Base-by-base conservation (phyloP, 495 filamentous ascomycete species). In the Hypomontagnella submonticulosa region DNA sequence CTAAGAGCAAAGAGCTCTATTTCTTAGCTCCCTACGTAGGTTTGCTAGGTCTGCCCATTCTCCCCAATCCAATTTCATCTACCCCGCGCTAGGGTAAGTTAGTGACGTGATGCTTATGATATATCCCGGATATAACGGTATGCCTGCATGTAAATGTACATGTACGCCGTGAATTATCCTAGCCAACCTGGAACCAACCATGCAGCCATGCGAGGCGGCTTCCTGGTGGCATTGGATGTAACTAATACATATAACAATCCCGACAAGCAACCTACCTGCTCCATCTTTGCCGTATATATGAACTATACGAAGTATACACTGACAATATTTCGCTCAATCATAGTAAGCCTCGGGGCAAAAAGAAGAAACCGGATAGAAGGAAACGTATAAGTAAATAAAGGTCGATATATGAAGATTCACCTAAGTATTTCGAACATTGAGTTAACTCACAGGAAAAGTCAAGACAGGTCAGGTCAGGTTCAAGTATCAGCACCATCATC, bases 61-160 rank as follows among this genome's bases (percentile, higher is more conserved):
- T n/a, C n/a, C n/a, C n/a, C n/a, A n/a, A n/a, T 19, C 38, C 44
- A 40, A 57, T 20, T 41, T 36, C 60, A 58, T 34, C 50, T 64
- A 61, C 66, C 66, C 66, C 66, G 66, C 66, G 66, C 61, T 66
- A 66, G 66, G 61, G 61, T 61, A 61, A 61, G 66, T 56, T 66
- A 66, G 66, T 70, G 66, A 70, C 66, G 66, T 70, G 66, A 70
- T 70, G 66, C 41, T 70, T 62, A 58, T 51, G 48, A 11, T 12
- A 53, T 40, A 12, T 37, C 23, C 23, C 23, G 23, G 23, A 27
- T 27, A 27, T 27, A 27, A 27, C 23, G 23, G 16, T 59, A 38
- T 50, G 32, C 33, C 16, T 55, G 42, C 23, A 33, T 56, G 33
- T 18, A 43, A 43, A 15, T 8, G 5, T 18, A 43, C 6, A 43